Evolutionary conservation across 345 rosid genomes (phyloP).

Genomic region (Durio zibethinus): DNA sequence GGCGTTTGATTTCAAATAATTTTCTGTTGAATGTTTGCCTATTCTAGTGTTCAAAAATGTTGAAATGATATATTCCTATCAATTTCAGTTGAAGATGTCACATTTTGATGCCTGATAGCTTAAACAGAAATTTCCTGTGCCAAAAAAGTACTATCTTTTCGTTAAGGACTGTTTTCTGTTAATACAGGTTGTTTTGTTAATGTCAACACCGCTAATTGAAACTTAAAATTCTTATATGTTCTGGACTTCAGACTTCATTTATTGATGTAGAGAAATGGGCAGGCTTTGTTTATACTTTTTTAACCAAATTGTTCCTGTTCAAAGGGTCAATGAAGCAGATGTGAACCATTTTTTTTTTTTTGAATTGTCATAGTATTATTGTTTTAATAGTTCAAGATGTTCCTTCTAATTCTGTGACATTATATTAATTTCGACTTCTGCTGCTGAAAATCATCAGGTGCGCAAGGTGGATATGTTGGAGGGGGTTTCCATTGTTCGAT

Average conservation of each 20-base stretch:
- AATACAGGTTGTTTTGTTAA: background rate
- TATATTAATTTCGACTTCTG: background rate
- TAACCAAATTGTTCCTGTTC: background rate
- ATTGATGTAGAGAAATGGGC: background rate
- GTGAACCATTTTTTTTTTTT: background rate
- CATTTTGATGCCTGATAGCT: too few species aligned
- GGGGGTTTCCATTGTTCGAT: conserved; percentile 51
- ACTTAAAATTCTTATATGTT: background rate
- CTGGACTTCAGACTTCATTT: background rate
- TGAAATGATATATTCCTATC: background rate
- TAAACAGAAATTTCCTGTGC: too few species aligned
- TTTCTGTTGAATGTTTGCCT: background rate
- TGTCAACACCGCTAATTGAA: background rate
- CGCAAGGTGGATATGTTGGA: conserved; percentile 62
- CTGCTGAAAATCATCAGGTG: conserved; percentile 30
- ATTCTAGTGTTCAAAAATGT: background rate
- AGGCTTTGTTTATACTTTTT: background rate
- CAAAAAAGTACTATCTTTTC: too few species aligned
- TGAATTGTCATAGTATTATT: background rate
- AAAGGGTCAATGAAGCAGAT: background rate
- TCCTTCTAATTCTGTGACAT: background rate
- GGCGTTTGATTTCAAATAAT: background rate
- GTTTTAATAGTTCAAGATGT: background rate
- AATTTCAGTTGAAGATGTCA: background rate
- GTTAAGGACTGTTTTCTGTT: background rate